Evolutionary conservation across 2,329 filamentous ascomycete genomes (phyloP).

Genomic region (Fusarium pininemorale): DNA sequence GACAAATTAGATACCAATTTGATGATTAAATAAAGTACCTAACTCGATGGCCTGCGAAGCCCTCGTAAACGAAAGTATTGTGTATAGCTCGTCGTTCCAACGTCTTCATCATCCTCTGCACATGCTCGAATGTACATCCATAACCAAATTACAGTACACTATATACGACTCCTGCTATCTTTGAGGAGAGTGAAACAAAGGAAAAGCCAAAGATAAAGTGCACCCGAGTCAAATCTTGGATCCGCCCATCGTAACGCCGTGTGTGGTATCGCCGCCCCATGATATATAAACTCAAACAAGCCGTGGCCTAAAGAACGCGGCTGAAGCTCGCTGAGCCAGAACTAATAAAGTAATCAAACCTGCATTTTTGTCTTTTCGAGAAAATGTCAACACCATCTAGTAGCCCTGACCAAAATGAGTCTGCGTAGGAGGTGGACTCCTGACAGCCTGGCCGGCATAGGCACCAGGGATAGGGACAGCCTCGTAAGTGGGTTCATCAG

Average conservation of each 20-base stretch:
- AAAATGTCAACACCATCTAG: neutral
- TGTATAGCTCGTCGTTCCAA: constrained; percentile 21
- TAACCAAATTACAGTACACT: constrained; percentile 22
- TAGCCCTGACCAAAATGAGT: constrained; percentile 53
- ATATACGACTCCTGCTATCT: constrained; percentile 19
- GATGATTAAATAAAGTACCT: constrained; percentile 18
- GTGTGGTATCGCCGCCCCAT: constrained; percentile 34
- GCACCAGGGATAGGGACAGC: constrained; percentile 89
- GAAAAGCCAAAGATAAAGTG: constrained; percentile 17
- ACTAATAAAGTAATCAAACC: constrained; percentile 20
- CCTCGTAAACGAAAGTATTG: constrained; percentile 36
- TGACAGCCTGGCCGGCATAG: constrained; percentile 69
- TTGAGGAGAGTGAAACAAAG: constrained; percentile 17
- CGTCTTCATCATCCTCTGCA: constrained; percentile 16
- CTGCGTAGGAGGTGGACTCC: constrained; percentile 59
- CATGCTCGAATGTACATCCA: constrained; percentile 7
- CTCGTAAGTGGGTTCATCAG: constrained; percentile 85
- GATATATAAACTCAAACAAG: constrained; percentile 17
- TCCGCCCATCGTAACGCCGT: constrained; percentile 27
- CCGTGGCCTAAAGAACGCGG: constrained; percentile 6
- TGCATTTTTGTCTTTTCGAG: neutral
- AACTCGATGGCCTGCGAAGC: constrained; percentile 7
- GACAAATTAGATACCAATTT: constrained; percentile 15
- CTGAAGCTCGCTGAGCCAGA: constrained; percentile 17
- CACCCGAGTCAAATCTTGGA: constrained; percentile 22